Conservation (phyloP, 345 rosid genomes). For the Carallia pectinifolia region DNA sequence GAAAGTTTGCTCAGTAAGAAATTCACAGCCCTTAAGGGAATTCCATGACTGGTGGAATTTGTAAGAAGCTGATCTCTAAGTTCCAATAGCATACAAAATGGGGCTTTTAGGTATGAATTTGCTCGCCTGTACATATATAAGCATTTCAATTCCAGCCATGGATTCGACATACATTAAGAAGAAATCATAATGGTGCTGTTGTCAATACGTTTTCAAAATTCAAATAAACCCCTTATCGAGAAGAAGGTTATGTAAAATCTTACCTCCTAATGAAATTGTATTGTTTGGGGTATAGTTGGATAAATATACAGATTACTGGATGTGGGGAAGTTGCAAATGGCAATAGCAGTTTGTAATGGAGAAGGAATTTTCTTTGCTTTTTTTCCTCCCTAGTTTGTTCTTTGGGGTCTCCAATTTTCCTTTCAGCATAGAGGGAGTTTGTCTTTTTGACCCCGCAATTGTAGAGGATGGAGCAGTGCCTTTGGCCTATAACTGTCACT, state of each 20-base stretch:
- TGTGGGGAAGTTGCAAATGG: no score
- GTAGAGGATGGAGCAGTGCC: constrained; percentile 30
- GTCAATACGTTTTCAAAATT: constrained; percentile 6
- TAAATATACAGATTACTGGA: not conserved
- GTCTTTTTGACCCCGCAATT: constrained; percentile 26
- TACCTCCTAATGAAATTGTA: constrained; percentile 11
- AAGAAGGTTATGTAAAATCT: constrained; percentile 20
- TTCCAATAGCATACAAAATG: constrained; percentile 15
- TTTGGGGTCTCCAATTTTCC: constrained; percentile 21
- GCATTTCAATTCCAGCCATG: constrained; percentile 27
- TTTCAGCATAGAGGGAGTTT: constrained; percentile 27
- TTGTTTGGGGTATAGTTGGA: constrained; percentile 21
- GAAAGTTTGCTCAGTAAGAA: not conserved
- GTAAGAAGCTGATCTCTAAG: constrained; percentile 13
- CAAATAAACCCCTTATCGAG: constrained; percentile 17
- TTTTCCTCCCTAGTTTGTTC: constrained; percentile 18
- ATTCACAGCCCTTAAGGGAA: constrained; percentile 11
- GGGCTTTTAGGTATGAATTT: constrained; percentile 23
- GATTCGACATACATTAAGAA: constrained; percentile 28
- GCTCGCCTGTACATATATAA: constrained; percentile 29
- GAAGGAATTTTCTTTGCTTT: not conserved
- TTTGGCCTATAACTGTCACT: constrained; percentile 28
- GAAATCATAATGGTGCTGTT: constrained; percentile 20
- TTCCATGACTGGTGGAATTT: not conserved
- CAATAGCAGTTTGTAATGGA: no score